A percentile compares a stretch with the other conserved stretches of the same genome.
Evolutionary conservation across 495 filamentous ascomycete genomes (phyloP).

Genomic region (Durotheca rogersii): DNA sequence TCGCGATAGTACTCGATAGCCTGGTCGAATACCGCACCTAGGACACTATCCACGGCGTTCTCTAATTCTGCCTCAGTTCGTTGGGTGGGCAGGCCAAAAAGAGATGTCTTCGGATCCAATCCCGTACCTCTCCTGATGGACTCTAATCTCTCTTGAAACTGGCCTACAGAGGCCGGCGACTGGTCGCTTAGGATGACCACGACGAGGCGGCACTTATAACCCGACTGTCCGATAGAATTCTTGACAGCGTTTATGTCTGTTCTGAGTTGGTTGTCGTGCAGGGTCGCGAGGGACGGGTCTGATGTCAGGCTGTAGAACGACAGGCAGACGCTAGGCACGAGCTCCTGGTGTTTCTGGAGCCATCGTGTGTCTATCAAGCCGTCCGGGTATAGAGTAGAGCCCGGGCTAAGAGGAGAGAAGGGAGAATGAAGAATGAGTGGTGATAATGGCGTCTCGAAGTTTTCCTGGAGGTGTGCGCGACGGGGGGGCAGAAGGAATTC

Average conservation of each 20-base stretch:
- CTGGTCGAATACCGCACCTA: conserved; percentile 63
- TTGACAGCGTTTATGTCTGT: conserved; percentile 79
- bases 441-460: conserved; percentile 46
- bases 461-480: conserved; percentile 51
- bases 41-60: conserved; percentile 57
- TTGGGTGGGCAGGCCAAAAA: conserved; percentile 57
- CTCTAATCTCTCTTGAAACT: conserved; percentile 66
- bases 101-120: conserved; percentile 70
- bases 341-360: conserved; percentile 80
- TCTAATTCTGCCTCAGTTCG: conserved; percentile 60
- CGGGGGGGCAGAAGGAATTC: conserved; percentile 52
- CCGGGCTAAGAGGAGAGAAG: conserved; percentile 80
- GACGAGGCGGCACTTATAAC: conserved; percentile 71
- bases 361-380: conserved; percentile 78
- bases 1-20: conserved; percentile 87
- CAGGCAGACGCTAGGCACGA: conserved; percentile 76
- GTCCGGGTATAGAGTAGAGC: conserved; percentile 80
- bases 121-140: conserved; percentile 74
- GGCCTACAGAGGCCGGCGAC: conserved; percentile 56
- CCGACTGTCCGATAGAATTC: conserved; percentile 61
- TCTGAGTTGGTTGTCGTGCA: conserved; percentile 84
- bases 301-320: conserved; percentile 70
- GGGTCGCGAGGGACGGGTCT: conserved; percentile 66
- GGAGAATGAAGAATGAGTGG: conserved; percentile 73
- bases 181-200: conserved; percentile 76